Conservation (phyloP, 352 stramenopile species). For the Phytopythium aichiense region DNA sequence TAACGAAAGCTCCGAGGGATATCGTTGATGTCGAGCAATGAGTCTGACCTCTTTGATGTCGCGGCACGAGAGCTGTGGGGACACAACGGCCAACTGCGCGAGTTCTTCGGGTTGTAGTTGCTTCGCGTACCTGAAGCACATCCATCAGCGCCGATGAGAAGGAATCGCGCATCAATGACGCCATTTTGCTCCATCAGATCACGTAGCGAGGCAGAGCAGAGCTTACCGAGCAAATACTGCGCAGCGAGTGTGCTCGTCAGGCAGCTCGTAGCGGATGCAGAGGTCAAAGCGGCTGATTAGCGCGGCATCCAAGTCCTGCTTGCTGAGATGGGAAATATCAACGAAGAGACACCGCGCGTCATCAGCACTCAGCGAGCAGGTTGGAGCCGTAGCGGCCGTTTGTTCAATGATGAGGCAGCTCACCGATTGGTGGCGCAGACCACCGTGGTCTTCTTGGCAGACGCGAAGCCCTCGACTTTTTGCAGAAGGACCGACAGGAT, state of each 20-base stretch:
- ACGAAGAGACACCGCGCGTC: neutral
- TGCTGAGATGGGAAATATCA: slow-evolving; percentile 33
- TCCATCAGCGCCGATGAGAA: neutral
- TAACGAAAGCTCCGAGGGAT: neutral
- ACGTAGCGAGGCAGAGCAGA: neutral
- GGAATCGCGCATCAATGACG: slow-evolving; percentile 4
- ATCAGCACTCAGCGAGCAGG: neutral
- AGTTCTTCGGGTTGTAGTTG: slow-evolving; percentile 81
- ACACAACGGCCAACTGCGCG: slow-evolving; percentile 66
- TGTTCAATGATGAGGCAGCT: neutral
- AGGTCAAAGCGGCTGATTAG: slow-evolving; percentile 93
- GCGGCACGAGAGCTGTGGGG: slow-evolving; percentile 86
- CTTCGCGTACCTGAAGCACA: slow-evolving; percentile 73
- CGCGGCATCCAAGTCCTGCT: slow-evolving; percentile 91
- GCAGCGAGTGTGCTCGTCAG: slow-evolving; percentile 72
- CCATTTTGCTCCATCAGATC: neutral
- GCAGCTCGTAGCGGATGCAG: slow-evolving; percentile 90
- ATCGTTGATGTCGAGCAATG: neutral
- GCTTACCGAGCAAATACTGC: slow-evolving; percentile 86
- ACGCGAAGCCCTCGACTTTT: slow-evolving; percentile 92
- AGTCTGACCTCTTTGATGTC: slow-evolving; percentile 90
- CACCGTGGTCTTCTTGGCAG: slow-evolving; percentile 89
- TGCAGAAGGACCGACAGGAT: slow-evolving; percentile 91
- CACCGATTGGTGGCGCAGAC: slow-evolving; percentile 91
- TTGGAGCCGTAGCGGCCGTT: neutral